Evolutionary conservation across 257 asterid genomes (phyloP).

Genomic region (Paulownia fortunei): DNA sequence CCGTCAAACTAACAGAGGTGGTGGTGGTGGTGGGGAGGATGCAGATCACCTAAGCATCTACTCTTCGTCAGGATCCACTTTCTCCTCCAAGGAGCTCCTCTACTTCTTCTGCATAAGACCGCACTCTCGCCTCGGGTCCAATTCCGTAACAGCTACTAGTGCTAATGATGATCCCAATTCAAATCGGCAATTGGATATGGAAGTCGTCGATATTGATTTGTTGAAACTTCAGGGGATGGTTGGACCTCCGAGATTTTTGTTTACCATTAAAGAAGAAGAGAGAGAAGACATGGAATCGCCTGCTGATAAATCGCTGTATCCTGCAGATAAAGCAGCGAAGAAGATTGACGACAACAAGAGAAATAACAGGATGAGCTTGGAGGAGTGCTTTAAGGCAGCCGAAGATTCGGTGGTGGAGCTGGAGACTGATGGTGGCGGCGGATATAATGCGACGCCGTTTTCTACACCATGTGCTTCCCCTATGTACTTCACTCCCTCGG

Average conservation of each 20-base stretch:
- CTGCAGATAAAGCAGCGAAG: conserved; percentile 27
- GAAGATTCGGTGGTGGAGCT: conserved; percentile 33
- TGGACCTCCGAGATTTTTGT: conserved; percentile 67
- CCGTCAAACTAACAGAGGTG: conserved; percentile 26
- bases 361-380: no score
- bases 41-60: conserved; percentile 16
- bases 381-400: no score
- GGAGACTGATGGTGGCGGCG: conserved; percentile 10
- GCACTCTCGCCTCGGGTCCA: conserved; percentile 36
- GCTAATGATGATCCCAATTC: background rate
- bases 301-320: conserved; percentile 32
- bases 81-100: conserved; percentile 50
- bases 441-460: conserved; percentile 39
- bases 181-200: conserved; percentile 37
- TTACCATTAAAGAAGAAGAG: conserved; percentile 71
- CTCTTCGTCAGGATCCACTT: conserved; percentile 30
- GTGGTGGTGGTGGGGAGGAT: background rate
- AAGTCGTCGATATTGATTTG: conserved; percentile 56
- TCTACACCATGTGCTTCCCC: conserved; percentile 48
- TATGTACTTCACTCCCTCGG: conserved; percentile 35
- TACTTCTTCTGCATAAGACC: conserved; percentile 49
- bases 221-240: conserved; percentile 51
- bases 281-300: conserved; percentile 48
- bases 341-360: background rate
- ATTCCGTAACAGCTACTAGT: background rate